Percentiles rank a stretch among this genome's conserved stretches.
These are phyloP conservation scores for Carex myosuroides DNA, from an alignment of 176 grass and related monocot genomes.

Conservation along the genomic window DNA sequence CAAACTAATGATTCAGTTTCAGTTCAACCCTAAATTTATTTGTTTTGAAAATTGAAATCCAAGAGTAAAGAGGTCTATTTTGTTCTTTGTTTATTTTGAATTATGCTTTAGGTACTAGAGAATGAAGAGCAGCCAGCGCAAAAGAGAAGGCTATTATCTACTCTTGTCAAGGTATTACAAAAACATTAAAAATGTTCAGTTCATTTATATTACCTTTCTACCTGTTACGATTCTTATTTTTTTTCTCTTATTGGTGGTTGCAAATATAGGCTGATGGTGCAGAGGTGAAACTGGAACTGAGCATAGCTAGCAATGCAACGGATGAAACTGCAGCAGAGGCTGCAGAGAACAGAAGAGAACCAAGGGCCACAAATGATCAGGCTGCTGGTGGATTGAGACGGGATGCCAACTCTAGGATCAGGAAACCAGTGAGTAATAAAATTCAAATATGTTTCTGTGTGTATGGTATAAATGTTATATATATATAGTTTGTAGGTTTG, in stretches of 20 bases:
- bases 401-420: constrained; percentile 39
- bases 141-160: constrained; percentile 68
- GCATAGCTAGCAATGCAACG: constrained; percentile 15
- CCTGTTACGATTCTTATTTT: neutral
- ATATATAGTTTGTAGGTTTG: neutral
- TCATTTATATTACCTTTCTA: neutral
- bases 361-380: constrained; percentile 14
- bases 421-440: constrained; percentile 43
- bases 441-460: neutral
- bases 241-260: neutral
- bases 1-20: neutral
- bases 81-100: neutral
- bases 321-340: constrained; percentile 6
- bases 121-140: constrained; percentile 44
- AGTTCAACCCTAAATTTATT: neutral
- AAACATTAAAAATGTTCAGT: neutral
- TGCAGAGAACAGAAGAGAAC: constrained; percentile 33
- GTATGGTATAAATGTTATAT: too few relatives aligned
- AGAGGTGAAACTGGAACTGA: constrained; percentile 40
- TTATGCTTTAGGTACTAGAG: constrained; percentile 43
- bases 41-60: neutral
- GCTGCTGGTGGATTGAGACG: constrained; percentile 48
- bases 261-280: constrained; percentile 44
- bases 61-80: neutral
- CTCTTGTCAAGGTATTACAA: constrained; percentile 62